Evolutionary conservation across 1,284 basidiomycete species (phyloP).

Genomic region (Cutaneotrichosporon cutaneum): DNA sequence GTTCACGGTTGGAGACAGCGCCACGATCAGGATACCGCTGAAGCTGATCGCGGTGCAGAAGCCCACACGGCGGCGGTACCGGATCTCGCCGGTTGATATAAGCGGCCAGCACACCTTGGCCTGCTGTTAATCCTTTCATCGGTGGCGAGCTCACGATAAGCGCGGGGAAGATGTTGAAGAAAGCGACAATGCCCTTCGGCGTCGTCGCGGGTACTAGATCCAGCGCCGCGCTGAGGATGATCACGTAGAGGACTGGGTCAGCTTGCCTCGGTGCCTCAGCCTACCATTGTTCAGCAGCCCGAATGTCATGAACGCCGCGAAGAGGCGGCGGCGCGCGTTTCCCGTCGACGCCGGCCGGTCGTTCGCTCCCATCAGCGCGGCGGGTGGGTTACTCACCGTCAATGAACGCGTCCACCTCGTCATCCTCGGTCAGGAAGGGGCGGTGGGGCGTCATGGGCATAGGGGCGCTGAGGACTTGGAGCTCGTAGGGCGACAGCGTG

Average conservation of each 20-base stretch:
- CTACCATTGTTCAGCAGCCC: slow-evolving; percentile 52
- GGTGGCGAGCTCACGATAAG: slow-evolving; percentile 51
- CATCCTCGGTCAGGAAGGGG: slow-evolving; percentile 9
- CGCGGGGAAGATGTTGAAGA: slow-evolving; percentile 83
- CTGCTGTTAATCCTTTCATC: slow-evolving; percentile 28
- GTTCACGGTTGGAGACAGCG: slow-evolving; percentile 66
- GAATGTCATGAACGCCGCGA: slow-evolving; percentile 48
- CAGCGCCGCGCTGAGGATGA: slow-evolving; percentile 91
- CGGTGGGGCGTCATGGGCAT: slow-evolving; percentile 7
- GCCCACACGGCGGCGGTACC: slow-evolving; percentile 70
- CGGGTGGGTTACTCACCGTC: not conserved
- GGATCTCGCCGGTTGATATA: slow-evolving; percentile 73
- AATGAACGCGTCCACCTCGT: slow-evolving; percentile 11
- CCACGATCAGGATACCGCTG: slow-evolving; percentile 81
- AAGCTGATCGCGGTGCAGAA: slow-evolving; percentile 74
- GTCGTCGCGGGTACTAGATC: slow-evolving; percentile 88
- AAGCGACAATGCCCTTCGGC: slow-evolving; percentile 83
- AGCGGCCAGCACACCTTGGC: slow-evolving; percentile 96
- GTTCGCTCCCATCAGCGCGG: slow-evolving; percentile 11
- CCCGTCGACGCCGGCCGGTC: slow-evolving; percentile 2
- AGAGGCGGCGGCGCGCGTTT: slow-evolving; percentile 29
- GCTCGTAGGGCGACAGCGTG: slow-evolving; percentile 17
- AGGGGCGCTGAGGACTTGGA: slow-evolving; percentile 8
- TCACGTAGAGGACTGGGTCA: slow-evolving; percentile 77
- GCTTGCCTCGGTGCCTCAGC: not conserved